phyloP scores from a whole-genome alignment of 192 early-diverging fungal genomes.

The Pecoramyces ruminantium region DNA sequence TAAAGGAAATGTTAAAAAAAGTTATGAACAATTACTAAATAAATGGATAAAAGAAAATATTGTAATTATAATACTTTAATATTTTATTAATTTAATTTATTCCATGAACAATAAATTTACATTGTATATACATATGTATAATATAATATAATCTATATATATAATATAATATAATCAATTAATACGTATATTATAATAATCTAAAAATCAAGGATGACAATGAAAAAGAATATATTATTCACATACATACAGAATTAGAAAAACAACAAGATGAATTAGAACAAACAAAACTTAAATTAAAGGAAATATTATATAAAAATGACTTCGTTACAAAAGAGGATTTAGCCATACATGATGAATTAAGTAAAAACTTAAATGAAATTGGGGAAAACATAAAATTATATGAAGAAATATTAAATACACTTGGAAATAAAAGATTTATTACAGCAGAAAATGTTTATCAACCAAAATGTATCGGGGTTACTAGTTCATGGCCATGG shows the following conservation, averaged over 20 bases:
- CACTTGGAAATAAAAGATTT: constrained; percentile 31
- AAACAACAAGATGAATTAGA: background rate
- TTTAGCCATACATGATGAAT: background rate
- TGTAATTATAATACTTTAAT: no score
- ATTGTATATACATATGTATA: no score
- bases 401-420: constrained; percentile 41
- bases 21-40: background rate
- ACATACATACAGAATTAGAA: background rate
- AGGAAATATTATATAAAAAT: background rate
- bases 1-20: background rate
- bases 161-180: no score
- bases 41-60: background rate
- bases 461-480: constrained; percentile 46
- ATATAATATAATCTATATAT: no score
- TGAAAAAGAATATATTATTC: background rate
- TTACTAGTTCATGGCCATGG: constrained; percentile 56
- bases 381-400: constrained; percentile 38
- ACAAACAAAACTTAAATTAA: background rate
- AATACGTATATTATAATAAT: no score
- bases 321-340: background rate
- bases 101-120: no score
- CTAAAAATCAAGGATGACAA: background rate
- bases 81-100: no score
- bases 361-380: background rate
- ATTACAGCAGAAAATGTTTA: constrained; percentile 39